Evolutionary conservation across 495 filamentous ascomycete genomes (phyloP).

Genomic region (Talaromyces liani): DNA sequence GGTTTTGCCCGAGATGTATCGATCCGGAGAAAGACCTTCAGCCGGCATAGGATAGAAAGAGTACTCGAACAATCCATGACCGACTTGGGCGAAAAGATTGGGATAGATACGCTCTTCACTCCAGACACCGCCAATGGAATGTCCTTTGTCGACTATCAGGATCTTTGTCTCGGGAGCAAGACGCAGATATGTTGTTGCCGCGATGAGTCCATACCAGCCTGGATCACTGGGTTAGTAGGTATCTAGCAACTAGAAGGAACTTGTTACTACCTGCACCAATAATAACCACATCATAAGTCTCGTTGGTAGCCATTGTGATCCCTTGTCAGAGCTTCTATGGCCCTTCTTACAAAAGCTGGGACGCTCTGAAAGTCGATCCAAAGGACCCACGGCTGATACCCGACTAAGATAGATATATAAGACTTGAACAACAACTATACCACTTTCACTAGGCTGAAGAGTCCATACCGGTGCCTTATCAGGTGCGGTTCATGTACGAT

Average conservation of each 20-base stretch:
- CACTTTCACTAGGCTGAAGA: not conserved
- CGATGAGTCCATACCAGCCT: slow-evolving; percentile 46
- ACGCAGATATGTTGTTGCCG: slow-evolving; percentile 52
- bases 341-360: not conserved
- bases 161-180: slow-evolving; percentile 27
- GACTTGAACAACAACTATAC: not conserved
- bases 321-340: not conserved
- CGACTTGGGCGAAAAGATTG: slow-evolving; percentile 26
- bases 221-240: not conserved
- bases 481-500: not conserved
- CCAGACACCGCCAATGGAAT: slow-evolving; percentile 60
- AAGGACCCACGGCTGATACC: not conserved
- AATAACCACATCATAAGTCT: slow-evolving; percentile 13
- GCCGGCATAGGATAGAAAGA: slow-evolving; percentile 15
- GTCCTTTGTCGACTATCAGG: slow-evolving; percentile 40
- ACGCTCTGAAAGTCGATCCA: not conserved
- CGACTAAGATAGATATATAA: not conserved
- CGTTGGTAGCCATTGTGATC: not conserved
- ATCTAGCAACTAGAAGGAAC: not conserved
- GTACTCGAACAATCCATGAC: slow-evolving; percentile 30
- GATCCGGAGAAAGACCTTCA: slow-evolving; percentile 11
- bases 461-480: not conserved
- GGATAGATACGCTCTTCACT: slow-evolving; percentile 51
- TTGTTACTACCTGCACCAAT: slow-evolving; percentile 15
- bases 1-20: slow-evolving; percentile 12